Evolutionary conservation across 306 rosid species (phyloP).

Genomic region (Vigna reflexopilosa): DNA sequence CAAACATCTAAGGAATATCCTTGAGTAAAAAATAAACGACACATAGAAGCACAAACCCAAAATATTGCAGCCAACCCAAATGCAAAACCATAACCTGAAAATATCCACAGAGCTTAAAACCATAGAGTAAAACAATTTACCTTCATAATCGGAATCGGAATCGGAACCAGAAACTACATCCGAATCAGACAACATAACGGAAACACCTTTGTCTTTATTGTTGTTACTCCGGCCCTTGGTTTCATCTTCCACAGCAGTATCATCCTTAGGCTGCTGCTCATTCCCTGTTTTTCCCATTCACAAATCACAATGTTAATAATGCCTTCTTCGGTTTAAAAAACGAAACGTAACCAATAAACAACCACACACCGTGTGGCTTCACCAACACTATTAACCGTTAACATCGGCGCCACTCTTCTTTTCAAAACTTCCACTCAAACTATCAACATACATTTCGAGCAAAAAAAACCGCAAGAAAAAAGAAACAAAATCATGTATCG

Average conservation of each 20-base stretch:
- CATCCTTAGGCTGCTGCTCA: constrained; percentile 40
- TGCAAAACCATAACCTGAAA: constrained; percentile 21
- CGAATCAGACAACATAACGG: background rate
- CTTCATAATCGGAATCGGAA: constrained; percentile 37
- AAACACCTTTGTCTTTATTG: constrained; percentile 39
- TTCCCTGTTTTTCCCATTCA: constrained; percentile 31
- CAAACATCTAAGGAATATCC: constrained; percentile 12
- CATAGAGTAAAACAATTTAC: background rate
- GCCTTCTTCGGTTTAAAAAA: background rate
- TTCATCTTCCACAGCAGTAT: constrained; percentile 8
- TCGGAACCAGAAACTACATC: constrained; percentile 29
- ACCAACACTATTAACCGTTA: constrained; percentile 31
- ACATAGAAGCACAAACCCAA: background rate
- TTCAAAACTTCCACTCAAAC: constrained; percentile 1
- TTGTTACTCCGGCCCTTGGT: background rate
- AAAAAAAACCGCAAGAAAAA: background rate
- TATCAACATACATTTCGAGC: background rate
- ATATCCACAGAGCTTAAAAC: constrained; percentile 17
- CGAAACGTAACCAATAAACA: background rate
- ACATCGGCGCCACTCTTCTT: background rate
- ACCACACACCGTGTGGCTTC: background rate
- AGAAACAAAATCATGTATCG: background rate
- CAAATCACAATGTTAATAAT: constrained; percentile 8
- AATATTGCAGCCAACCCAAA: background rate
- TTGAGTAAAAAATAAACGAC: background rate